Percentiles rank a stretch among this genome's conserved stretches.
Conservation (phyloP, 2,329 filamentous ascomycete species). For the Botrytis squamosa region DNA sequence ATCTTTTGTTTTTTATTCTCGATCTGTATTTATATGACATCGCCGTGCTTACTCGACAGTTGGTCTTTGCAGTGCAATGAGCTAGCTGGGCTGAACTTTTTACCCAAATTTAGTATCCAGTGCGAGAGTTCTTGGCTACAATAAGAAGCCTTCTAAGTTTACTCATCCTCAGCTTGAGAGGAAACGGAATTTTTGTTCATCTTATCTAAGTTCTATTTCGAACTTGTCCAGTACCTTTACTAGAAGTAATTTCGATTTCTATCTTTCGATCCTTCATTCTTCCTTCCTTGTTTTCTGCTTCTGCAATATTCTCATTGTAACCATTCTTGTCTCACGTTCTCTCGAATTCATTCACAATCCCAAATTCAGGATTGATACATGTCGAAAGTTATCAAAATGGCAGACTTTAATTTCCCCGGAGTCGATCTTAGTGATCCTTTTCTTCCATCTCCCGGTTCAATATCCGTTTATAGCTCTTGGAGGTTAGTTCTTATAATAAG, state of each 20-base stretch:
- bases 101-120: not conserved
- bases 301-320: not conserved
- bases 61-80: not conserved
- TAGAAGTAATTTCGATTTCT: not conserved
- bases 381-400: not conserved
- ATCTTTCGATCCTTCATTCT: not conserved
- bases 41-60: not conserved
- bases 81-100: not conserved
- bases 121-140: not conserved
- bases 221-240: not conserved
- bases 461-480: conserved; percentile 9
- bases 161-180: not conserved
- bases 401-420: conserved; percentile 13
- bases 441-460: not conserved
- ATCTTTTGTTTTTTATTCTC: not conserved
- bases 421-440: conserved; percentile 16
- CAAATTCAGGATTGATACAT: not conserved
- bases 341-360: not conserved
- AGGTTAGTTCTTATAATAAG: no score
- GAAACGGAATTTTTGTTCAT: not conserved
- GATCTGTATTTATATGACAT: not conserved
- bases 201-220: not conserved
- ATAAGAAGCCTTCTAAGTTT: conserved; percentile 8
- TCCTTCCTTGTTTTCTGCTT: not conserved
- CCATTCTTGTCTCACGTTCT: not conserved